phyloP scores from a whole-genome alignment of 2,329 filamentous ascomycete species.

The Epichloe baconii region DNA sequence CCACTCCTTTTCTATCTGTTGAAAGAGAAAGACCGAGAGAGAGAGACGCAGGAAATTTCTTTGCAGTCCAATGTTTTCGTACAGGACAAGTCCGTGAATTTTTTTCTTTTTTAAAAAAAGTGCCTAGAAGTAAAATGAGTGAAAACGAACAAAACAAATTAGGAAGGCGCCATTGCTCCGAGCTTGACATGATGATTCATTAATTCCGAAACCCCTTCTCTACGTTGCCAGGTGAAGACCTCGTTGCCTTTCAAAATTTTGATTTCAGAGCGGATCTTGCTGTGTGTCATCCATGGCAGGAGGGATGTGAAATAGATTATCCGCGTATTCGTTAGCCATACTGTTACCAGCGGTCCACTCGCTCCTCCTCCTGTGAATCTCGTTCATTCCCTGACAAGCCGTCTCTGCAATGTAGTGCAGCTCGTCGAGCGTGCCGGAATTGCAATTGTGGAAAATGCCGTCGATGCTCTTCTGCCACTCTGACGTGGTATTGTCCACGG shows the following conservation, averaged over 20 bases:
- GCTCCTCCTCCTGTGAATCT: conserved; percentile 24
- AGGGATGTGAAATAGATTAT: conserved; percentile 13
- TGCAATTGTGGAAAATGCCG: conserved; percentile 30
- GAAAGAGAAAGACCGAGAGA: neutral
- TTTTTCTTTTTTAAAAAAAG: neutral
- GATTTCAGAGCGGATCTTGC: neutral
- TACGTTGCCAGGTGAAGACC: no score
- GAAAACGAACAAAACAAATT: neutral
- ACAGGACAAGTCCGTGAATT: neutral
- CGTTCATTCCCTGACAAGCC: conserved; percentile 29
- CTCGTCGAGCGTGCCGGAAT: conserved; percentile 29
- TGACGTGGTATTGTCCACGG: conserved; percentile 27
- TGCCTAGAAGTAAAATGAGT: neutral
- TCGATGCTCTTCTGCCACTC: conserved; percentile 30
- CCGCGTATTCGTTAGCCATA: conserved; percentile 19
- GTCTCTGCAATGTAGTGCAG: conserved; percentile 31
- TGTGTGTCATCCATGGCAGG: conserved; percentile 5
- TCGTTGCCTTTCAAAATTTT: no score
- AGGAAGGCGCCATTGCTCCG: neutral
- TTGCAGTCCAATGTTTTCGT: neutral
- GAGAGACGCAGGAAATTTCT: neutral
- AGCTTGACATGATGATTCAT: neutral
- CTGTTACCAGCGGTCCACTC: conserved; percentile 17
- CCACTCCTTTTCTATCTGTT: neutral
- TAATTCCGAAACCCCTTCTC: neutral